Conservation (phyloP, 495 filamentous ascomycete genomes). For the Aspergillus kassunensis region DNA sequence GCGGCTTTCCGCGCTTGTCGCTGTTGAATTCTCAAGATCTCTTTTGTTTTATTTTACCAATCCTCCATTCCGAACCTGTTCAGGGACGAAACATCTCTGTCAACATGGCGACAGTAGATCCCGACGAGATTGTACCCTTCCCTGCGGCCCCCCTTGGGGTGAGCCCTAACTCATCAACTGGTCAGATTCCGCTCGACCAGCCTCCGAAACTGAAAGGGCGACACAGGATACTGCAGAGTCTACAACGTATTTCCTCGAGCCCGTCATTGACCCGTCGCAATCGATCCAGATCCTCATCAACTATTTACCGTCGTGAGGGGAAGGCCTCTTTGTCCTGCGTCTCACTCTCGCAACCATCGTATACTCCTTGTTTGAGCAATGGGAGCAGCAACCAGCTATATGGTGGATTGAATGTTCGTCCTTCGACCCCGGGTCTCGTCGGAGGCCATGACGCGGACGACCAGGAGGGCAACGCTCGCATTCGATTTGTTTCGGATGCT, state of each 20-base stretch:
- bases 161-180: conserved; percentile 29
- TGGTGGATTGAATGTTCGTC: conserved; percentile 48
- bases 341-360: conserved; percentile 63
- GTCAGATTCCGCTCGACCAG: conserved; percentile 46
- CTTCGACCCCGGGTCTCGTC: conserved; percentile 62
- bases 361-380: conserved; percentile 49
- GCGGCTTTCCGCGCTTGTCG: conserved; percentile 16
- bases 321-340: conserved; percentile 83
- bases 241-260: conserved; percentile 87
- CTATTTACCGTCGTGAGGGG: conserved; percentile 58
- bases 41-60: not conserved
- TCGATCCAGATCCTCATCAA: conserved; percentile 54
- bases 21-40: not conserved
- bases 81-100: not conserved
- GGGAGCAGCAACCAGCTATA: conserved; percentile 60
- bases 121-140: conserved; percentile 26
- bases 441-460: conserved; percentile 23
- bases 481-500: conserved; percentile 45
- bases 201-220: conserved; percentile 67
- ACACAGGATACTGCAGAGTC: conserved; percentile 67
- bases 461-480: conserved; percentile 43
- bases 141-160: conserved; percentile 24
- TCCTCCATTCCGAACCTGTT: not conserved
- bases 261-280: conserved; percentile 65
- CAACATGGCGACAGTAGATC: conserved; percentile 30